Evolutionary conservation across 441 rosid genomes (phyloP).

Genomic region (Mallotus repandus): DNA sequence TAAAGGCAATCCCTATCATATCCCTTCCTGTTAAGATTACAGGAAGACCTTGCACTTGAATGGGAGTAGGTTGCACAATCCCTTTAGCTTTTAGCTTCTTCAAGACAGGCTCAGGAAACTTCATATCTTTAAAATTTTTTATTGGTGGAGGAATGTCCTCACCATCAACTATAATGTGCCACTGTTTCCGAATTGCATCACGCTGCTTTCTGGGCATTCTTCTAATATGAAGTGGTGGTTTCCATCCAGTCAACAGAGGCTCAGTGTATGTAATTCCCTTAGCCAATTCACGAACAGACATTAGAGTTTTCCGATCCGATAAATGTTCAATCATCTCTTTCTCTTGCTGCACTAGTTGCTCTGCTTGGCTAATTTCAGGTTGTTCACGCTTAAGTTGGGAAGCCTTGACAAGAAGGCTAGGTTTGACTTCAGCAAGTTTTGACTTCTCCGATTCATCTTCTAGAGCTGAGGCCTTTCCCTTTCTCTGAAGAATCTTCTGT

Average conservation of each 20-base stretch:
- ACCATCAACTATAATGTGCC: conserved; percentile 92
- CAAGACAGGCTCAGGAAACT: no score
- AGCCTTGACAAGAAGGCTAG: conserved; percentile 85
- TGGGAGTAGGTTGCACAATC: no score
- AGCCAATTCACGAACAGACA: conserved; percentile 86
- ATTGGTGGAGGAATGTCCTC: conserved; percentile 84
- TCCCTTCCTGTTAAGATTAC: no score
- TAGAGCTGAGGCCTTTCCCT: conserved; percentile 54
- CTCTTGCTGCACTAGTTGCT: conserved; percentile 79
- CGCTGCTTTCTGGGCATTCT: conserved; percentile 34
- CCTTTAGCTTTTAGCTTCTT: no score
- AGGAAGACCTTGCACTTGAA: no score
- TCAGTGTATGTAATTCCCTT: conserved; percentile 73
- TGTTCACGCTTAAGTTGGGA: conserved; percentile 80
- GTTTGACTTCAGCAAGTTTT: conserved; percentile 69
- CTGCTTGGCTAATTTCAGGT: conserved; percentile 64
- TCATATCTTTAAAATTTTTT: conserved; percentile 50
- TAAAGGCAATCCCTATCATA: no score
- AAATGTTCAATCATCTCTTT: conserved; percentile 90
- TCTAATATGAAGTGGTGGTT: neutral
- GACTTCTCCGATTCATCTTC: conserved; percentile 70
- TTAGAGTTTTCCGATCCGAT: conserved; percentile 76
- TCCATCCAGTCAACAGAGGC: neutral
- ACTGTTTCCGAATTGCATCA: conserved; percentile 74
- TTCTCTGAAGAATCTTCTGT: conserved; percentile 74